Percentiles rank a stretch among this genome's conserved stretches.
phyloP scores from a whole-genome alignment of 192 early-diverging fungal genomes.

The Coemansia sp. region DNA sequence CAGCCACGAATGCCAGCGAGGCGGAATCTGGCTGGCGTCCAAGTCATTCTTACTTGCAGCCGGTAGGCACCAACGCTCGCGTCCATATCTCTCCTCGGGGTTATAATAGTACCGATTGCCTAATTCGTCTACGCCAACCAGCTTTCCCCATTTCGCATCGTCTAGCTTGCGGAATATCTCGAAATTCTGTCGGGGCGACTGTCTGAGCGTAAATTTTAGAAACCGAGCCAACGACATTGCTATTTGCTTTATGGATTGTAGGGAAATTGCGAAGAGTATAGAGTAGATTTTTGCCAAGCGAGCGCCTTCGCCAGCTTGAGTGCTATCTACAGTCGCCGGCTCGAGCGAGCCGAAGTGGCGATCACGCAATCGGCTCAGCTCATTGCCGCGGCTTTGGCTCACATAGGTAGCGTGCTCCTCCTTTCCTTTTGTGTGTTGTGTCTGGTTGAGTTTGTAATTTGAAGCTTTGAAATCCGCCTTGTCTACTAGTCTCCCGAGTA shows the following conservation, averaged over 20 bases:
- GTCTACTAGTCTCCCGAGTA: background rate
- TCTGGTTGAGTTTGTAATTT: background rate
- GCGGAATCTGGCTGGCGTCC: conserved; percentile 66
- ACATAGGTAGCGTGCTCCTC: background rate
- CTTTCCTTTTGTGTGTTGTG: background rate
- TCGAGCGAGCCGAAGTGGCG: background rate
- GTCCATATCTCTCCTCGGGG: conserved; percentile 68
- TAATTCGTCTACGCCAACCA: conserved; percentile 68
- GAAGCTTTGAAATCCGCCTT: background rate
- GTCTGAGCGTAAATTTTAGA: conserved; percentile 37
- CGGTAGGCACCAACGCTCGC: conserved; percentile 76
- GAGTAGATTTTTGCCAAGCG: background rate
- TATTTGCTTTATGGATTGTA: background rate
- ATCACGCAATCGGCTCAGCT: background rate
- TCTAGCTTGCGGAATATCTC: conserved; percentile 51
- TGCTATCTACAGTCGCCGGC: background rate
- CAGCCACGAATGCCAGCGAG: conserved; percentile 66
- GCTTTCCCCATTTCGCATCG: conserved; percentile 64
- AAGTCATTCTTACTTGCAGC: conserved; percentile 46
- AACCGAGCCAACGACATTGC: conserved; percentile 49
- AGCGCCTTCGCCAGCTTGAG: too few relatives aligned
- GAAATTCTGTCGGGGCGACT: conserved; percentile 49
- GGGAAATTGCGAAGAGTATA: background rate
- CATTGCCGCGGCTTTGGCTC: background rate
- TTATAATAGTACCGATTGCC: conserved; percentile 80